phyloP scores from a whole-genome alignment of 2,329 filamentous ascomycete species.

The Ophiocordyceps camponoti-rufipedis region DNA sequence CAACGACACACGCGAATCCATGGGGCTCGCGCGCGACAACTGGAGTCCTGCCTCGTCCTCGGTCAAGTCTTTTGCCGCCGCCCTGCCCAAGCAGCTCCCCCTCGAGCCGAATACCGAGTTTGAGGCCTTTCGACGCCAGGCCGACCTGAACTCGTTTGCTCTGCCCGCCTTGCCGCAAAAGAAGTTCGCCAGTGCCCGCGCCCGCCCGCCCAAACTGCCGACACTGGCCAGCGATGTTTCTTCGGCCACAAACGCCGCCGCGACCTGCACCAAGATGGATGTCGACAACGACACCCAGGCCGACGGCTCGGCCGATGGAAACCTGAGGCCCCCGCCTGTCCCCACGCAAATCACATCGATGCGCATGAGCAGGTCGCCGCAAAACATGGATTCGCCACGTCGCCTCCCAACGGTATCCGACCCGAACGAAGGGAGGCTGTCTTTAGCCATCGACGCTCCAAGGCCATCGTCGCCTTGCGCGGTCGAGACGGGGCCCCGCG shows the following conservation, averaged over 20 bases:
- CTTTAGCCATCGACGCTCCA: conserved; percentile 28
- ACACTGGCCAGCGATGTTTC: conserved; percentile 25
- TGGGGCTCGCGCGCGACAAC: conserved; percentile 45
- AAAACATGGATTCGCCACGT: conserved; percentile 10
- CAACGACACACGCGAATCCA: conserved; percentile 44
- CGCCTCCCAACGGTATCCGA: conserved; percentile 6
- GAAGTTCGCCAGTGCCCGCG: conserved; percentile 16
- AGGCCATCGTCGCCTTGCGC: conserved; percentile 18
- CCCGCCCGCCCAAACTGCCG: conserved; percentile 26
- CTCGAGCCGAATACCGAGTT: conserved; percentile 67
- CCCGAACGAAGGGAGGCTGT: conserved; percentile 29
- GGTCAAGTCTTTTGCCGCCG: conserved; percentile 49
- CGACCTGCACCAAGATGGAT: conserved; percentile 18
- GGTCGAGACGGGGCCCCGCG: conserved; percentile 9
- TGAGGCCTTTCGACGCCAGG: conserved; percentile 57
- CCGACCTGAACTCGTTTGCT: conserved; percentile 41
- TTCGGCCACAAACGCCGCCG: conserved; percentile 6
- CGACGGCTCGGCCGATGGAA: conserved; percentile 28
- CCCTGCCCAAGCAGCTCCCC: conserved; percentile 49
- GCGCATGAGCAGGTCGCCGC: conserved; percentile 23
- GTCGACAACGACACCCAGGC: conserved; percentile 24
- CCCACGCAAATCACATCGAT: conserved; percentile 20
- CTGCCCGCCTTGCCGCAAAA: conserved; percentile 28
- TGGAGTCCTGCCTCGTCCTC: conserved; percentile 60
- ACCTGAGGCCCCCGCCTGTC: conserved; percentile 27